Conservation (phyloP, 805 yeast genomes). For the Ogataea saltuana region DNA sequence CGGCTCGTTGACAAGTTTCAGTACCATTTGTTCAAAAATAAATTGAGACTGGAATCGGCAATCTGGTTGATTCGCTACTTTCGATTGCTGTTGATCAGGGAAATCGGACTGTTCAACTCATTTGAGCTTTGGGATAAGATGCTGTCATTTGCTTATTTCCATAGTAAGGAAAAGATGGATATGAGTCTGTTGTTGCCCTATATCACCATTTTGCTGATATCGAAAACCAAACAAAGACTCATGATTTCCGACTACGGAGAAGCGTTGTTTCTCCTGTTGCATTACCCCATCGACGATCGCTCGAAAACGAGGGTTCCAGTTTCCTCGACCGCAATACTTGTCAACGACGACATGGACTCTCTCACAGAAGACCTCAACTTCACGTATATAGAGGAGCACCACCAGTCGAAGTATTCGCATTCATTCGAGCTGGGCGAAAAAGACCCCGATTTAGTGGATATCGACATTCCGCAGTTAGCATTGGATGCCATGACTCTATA, state of each 20-base stretch:
- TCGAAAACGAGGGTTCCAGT: conserved; percentile 1
- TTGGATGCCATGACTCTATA: conserved; percentile 25
- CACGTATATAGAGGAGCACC: conserved; percentile 28
- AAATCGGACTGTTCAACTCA: conserved; percentile 41
- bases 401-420: conserved; percentile 15
- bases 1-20: conserved; percentile 53
- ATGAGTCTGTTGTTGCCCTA: conserved; percentile 42
- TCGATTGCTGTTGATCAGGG: conserved; percentile 48
- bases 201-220: conserved; percentile 43
- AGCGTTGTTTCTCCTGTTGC: conserved; percentile 48
- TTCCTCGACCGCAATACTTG: conserved; percentile 20
- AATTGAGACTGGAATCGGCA: conserved; percentile 49
- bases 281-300: conserved; percentile 41
- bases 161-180: conserved; percentile 16
- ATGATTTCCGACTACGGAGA: conserved; percentile 54
- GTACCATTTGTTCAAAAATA: conserved; percentile 46
- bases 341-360: conserved; percentile 14
- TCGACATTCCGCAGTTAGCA: conserved; percentile 19
- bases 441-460: conserved; percentile 6
- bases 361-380: conserved; percentile 19
- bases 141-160: conserved; percentile 34
- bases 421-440: conserved; percentile 10
- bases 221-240: conserved; percentile 44
- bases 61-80: conserved; percentile 57
- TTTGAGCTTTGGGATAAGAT: conserved; percentile 52